Base-by-base conservation (phyloP, 306 rosid species). In the Acacia confusa region DNA sequence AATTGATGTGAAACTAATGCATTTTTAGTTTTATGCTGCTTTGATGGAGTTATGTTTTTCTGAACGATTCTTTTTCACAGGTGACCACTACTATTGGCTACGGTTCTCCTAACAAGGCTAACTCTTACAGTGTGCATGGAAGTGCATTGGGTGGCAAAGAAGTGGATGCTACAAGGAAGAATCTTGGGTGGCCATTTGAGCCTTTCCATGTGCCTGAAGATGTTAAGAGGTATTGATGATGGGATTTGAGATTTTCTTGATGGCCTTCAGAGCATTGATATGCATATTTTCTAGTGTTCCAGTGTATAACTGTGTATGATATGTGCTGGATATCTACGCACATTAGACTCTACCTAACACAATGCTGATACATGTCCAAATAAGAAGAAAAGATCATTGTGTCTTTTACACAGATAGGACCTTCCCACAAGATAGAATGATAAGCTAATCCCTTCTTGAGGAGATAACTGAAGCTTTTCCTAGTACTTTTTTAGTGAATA, bases 171-270 rank as follows among this genome's bases (percentile, higher is more conserved):
- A 96, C 98, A 14, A 88, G 99, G 89, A 69, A 94, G 94, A 96
- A 94, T 87, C 94, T 96, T 73, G 98, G 94, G 81, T 96, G 99
- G 99, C 99, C 99, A 80, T 91, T 66, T 69, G 99, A 96, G 82
- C 98, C 99, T 45, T 96, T 96, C 97, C 99, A 96, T 45, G 99
- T 94, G 68, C 98, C 99, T 15, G 98, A 96, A 85, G 99, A 96
- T 76, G 97, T 96, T 70, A 94, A 93, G 76, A 88, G 87, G 99
- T 92, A 86, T 77, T 90, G 63, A 88, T 57, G 70, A 78, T 72
- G 78, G 72, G 27, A 47, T 79, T 57, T 45, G 66, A 74, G 30
- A 70, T 70, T 77, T 52, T 6, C 30, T 71, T 47, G 40, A 64
- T 61, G 20, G 64, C 76, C 44, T 76, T 19, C 72, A 4, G 4